Evolutionary conservation across 495 filamentous ascomycete species (phyloP).

Genomic region (Aspergillus sparsus): DNA sequence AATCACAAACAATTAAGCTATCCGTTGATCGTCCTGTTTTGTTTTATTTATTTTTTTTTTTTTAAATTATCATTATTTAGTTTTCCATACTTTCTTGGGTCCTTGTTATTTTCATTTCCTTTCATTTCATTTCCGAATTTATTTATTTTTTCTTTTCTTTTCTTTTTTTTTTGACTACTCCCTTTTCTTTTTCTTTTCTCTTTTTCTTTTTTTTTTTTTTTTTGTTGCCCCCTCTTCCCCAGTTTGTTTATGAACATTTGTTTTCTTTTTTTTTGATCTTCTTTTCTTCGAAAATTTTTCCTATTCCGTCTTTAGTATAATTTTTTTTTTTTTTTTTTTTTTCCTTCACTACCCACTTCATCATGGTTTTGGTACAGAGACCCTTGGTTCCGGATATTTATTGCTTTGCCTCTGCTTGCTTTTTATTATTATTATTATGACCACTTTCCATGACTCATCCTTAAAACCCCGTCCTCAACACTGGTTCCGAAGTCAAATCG

Average conservation of each 20-base stretch:
- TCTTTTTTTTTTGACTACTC: not conserved
- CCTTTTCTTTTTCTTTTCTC: not conserved
- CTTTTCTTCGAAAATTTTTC: not conserved
- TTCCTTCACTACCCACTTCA: not conserved
- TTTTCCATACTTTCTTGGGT: constrained; percentile 17
- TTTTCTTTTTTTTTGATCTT: not conserved
- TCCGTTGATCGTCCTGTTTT: constrained; percentile 22
- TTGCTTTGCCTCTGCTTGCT: not conserved
- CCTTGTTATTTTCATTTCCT: constrained; percentile 15
- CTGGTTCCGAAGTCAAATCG: constrained; percentile 2
- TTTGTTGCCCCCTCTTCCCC: not conserved
- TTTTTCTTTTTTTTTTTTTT: not conserved
- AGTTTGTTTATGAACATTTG: not conserved
- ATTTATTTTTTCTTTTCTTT: constrained; percentile 8
- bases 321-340: constrained; percentile 9
- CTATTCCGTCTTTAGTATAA: not conserved
- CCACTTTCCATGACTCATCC: not conserved
- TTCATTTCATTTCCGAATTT: constrained; percentile 6
- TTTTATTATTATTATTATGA: not conserved
- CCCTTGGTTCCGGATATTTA: not conserved
- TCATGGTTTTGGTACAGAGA: constrained; percentile 10
- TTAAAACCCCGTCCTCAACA: not conserved
- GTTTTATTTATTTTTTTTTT: constrained; percentile 19
- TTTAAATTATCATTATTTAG: not conserved
- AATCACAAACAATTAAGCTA: constrained; percentile 29